phyloP scores from a whole-genome alignment of 2,329 filamentous ascomycete species.

The Amylocarpus encephaloides region DNA sequence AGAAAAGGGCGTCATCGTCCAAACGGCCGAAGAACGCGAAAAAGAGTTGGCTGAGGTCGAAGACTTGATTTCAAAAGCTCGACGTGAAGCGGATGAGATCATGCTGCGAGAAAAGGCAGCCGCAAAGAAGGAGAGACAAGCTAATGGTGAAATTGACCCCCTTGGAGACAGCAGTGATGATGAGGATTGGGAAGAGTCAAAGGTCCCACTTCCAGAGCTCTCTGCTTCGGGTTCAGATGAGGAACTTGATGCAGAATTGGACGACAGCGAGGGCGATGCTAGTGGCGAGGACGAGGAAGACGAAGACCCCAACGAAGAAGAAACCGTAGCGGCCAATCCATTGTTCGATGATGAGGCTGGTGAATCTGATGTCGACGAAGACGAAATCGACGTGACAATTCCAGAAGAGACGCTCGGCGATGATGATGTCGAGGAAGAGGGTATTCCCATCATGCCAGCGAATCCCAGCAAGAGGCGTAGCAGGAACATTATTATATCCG shows the following conservation, averaged over 20 bases:
- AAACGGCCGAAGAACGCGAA: constrained; percentile 81
- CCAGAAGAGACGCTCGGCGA: constrained; percentile 25
- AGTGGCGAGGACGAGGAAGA: constrained; percentile 20
- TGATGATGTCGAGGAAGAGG: constrained; percentile 26
- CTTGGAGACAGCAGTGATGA: constrained; percentile 49
- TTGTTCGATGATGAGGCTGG: constrained; percentile 31
- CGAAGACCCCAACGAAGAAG: constrained; percentile 38
- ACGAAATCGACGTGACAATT: constrained; percentile 27
- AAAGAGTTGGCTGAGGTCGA: constrained; percentile 78
- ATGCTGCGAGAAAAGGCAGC: constrained; percentile 69
- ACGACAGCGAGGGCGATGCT: constrained; percentile 37
- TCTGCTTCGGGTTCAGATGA: constrained; percentile 36
- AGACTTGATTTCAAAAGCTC: constrained; percentile 78
- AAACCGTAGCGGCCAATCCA: constrained; percentile 29
- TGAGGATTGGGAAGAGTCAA: constrained; percentile 46
- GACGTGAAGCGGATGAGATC: constrained; percentile 73
- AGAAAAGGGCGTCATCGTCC: constrained; percentile 72
- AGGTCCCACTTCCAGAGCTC: constrained; percentile 36
- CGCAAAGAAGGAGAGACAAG: constrained; percentile 56
- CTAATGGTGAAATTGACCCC: constrained; percentile 36
- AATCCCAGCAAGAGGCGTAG: constrained; percentile 14
- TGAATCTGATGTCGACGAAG: constrained; percentile 36
- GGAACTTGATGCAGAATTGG: constrained; percentile 30
- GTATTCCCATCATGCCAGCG: constrained; percentile 20
- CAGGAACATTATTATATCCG: constrained; percentile 31